Base-by-base conservation (phyloP, 164 flowering plant genomes). In the Magnolia kwangsiensis region DNA sequence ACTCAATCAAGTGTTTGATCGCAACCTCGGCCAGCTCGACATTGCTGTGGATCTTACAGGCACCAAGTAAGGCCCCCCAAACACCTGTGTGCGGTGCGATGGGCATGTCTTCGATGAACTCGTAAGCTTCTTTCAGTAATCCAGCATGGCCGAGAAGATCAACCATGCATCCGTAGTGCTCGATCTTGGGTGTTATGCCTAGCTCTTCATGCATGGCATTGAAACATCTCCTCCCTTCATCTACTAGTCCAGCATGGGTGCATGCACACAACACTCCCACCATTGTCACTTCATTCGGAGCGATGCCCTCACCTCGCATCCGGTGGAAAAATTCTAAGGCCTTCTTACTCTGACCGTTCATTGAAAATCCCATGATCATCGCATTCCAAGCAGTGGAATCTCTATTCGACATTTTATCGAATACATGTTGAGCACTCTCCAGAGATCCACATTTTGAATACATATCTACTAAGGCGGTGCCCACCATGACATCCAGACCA, bases 311-410 rank as follows among this genome's bases (percentile, higher is more conserved):
- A n/a, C 63, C 51, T 61, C 51, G 61, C 85, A 84, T 80, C 31
- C 29, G 67, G 50, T 21, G 6, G 50, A 78, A 84, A n/a, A 78
- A 71, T 70, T 78, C 67, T 66, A 84, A 74, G 14, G 85, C 83
- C 2, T 55, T 73, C 27, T 27, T 20, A 50, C 83, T 78, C 10
- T 78, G 76, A 61, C 84, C 84, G 69, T 82, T 80, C 82, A 84
- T 74, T 8, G 84, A 78, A 70, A 78, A 78, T 61, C 86, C 86
- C 80, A 77, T 82, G 66, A 84, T 82, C 84, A 84, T 78, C 6
- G 84, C 85, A 80, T 78, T 84, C 86, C 86, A 84, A 55, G 84
- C 76, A 8, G 77, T 66, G 7, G 78, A 75, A 79, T 84, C 84
- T 58, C 67, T 72, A 45, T 77, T 45, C 23, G 5, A 14, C 77